These are phyloP conservation scores for Globisporangium takayamanum DNA, from an alignment of 352 stramenopile genomes.

Conservation along the genomic window DNA sequence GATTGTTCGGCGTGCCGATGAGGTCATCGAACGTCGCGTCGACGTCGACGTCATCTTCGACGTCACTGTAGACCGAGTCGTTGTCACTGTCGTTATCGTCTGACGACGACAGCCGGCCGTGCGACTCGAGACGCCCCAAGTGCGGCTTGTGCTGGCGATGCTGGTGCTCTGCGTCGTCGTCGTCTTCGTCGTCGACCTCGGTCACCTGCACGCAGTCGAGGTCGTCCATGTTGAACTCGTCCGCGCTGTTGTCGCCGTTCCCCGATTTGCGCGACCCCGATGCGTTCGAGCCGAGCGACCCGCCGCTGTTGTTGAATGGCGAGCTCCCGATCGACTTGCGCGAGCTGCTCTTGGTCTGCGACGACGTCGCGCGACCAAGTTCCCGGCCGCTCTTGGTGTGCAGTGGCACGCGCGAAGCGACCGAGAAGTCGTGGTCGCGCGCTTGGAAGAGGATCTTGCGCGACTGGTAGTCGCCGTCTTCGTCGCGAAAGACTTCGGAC, in stretches of 20 bases:
- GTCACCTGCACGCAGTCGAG: constrained; percentile 72
- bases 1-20: constrained; percentile 47
- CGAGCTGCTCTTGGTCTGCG: constrained; percentile 38
- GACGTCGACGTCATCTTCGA: constrained; percentile 80
- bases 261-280: constrained; percentile 26
- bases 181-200: constrained; percentile 69
- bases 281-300: constrained; percentile 41
- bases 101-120: constrained; percentile 3
- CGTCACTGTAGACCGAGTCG: constrained; percentile 80
- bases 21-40: constrained; percentile 84
- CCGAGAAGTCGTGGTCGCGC: constrained; percentile 79
- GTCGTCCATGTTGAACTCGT: constrained; percentile 68
- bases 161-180: constrained; percentile 36
- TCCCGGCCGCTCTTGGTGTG: constrained; percentile 63
- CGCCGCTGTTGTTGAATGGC: constrained; percentile 26
- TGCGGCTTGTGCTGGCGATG: constrained; percentile 16
- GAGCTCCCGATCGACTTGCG: constrained; percentile 44
- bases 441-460: constrained; percentile 88
- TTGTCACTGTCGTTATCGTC: constrained; percentile 36
- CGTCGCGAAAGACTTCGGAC: constrained; percentile 81
- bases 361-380: constrained; percentile 39
- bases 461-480: constrained; percentile 80
- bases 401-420: constrained; percentile 68
- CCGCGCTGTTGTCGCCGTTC: constrained; percentile 23
- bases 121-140: constrained; percentile 27